Percentiles rank a stretch among this genome's conserved stretches.
phyloP scores from a whole-genome alignment of 78 protist genomes.

The Dictyostelium brefeldianum region DNA sequence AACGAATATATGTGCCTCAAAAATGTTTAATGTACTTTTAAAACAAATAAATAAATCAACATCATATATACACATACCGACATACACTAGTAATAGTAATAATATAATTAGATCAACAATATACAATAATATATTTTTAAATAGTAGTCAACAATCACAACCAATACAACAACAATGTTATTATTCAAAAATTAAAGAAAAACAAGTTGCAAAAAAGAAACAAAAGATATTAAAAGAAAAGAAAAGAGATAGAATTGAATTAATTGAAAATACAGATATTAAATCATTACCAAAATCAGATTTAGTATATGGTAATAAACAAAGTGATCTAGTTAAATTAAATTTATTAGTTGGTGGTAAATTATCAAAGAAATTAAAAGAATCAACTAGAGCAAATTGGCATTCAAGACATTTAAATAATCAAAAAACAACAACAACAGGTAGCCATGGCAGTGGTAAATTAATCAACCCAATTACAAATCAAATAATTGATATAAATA shows the following conservation, averaged over 20 bases:
- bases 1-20: no score
- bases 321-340: neutral
- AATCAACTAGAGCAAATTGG: slow-evolving; percentile 52
- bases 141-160: no score
- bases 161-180: neutral
- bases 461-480: neutral
- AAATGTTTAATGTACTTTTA: no score
- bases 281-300: slow-evolving; percentile 47
- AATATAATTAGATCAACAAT: no score
- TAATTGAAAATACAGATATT: slow-evolving; percentile 29
- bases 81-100: no score
- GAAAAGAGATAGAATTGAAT: neutral
- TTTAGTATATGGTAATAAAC: neutral
- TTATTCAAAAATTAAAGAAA: neutral
- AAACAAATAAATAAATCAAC: no score
- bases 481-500: neutral
- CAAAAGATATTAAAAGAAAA: slow-evolving; percentile 16
- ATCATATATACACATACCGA: no score
- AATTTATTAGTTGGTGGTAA: slow-evolving; percentile 45
- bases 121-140: neutral
- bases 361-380: slow-evolving; percentile 29
- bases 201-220: slow-evolving; percentile 15
- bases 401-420: slow-evolving; percentile 29
- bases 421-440: neutral
- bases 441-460: no score